Conservation (phyloP, 208 protist species). For the Wallacemonas sp. region DNA sequence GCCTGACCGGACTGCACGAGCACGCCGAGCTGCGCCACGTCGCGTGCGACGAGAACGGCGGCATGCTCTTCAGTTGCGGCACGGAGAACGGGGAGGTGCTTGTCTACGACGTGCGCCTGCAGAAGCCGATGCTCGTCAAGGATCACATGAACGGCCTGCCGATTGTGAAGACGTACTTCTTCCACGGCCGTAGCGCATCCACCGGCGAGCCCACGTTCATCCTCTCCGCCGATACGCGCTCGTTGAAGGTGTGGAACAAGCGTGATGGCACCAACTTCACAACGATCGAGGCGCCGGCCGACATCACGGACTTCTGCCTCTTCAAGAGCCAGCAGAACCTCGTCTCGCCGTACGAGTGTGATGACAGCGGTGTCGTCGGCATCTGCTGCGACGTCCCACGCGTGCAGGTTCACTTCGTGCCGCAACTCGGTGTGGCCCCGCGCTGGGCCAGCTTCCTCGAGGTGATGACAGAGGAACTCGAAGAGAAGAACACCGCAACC, state of each 20-base stretch:
- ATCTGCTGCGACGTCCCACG: conserved; percentile 91
- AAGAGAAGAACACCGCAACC: conserved; percentile 77
- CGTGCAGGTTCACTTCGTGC: conserved; percentile 96
- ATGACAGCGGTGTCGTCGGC: conserved; percentile 88
- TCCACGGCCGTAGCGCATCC: conserved; percentile 77
- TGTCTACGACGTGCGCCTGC: conserved; percentile 88
- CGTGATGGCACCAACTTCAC: conserved; percentile 86
- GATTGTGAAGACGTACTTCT: conserved; percentile 94
- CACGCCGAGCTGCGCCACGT: conserved; percentile 68
- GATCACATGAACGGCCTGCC: conserved; percentile 96
- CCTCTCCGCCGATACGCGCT: conserved; percentile 88
- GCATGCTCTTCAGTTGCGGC: conserved; percentile 84
- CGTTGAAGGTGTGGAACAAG: conserved; percentile 95
- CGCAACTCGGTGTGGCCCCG: conserved; percentile 95
- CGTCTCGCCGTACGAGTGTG: conserved; percentile 73
- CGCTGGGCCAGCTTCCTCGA: conserved; percentile 98
- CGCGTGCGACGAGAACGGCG: conserved; percentile 30
- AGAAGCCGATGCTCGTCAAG: conserved; percentile 90
- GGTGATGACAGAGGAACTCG: conserved; percentile 93
- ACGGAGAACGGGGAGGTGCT: conserved; percentile 76
- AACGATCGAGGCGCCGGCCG: conserved; percentile 80
- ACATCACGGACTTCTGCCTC: conserved; percentile 88
- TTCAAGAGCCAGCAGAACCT: conserved; percentile 83
- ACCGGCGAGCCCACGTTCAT: conserved; percentile 72
- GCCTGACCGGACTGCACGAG: conserved; percentile 32